Evolutionary conservation across 805 yeast genomes (phyloP).

Genomic region (Candida easanensis): DNA sequence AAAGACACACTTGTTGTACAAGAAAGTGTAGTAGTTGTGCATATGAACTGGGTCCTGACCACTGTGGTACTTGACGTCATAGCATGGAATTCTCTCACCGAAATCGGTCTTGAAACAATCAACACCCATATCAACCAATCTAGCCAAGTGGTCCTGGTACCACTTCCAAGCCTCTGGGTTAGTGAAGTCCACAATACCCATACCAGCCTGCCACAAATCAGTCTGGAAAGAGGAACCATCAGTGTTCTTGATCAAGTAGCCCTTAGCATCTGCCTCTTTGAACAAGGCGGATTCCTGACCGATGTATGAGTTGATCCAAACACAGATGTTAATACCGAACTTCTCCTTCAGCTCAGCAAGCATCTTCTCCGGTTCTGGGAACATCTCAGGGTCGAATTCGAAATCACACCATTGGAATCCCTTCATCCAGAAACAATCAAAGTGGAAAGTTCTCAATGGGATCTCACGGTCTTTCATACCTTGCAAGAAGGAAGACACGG

Average conservation of each 20-base stretch:
- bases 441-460: slow-evolving; percentile 23
- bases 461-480: slow-evolving; percentile 25
- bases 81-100: slow-evolving; percentile 25
- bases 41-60: slow-evolving; percentile 17
- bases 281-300: slow-evolving; percentile 21
- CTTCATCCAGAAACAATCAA: slow-evolving; percentile 26
- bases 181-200: slow-evolving; percentile 24
- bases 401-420: slow-evolving; percentile 27
- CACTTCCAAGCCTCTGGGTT: slow-evolving; percentile 24
- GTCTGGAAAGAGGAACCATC: slow-evolving; percentile 23
- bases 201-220: slow-evolving; percentile 26
- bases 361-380: slow-evolving; percentile 22
- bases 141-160: slow-evolving; percentile 17
- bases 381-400: slow-evolving; percentile 23
- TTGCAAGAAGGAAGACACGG: slow-evolving; percentile 20
- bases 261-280: slow-evolving; percentile 19
- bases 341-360: slow-evolving; percentile 34
- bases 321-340: slow-evolving; percentile 35
- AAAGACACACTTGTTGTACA: slow-evolving; percentile 24
- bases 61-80: slow-evolving; percentile 16
- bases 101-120: slow-evolving; percentile 25
- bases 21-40: slow-evolving; percentile 23
- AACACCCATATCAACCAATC: slow-evolving; percentile 22
- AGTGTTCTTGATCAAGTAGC: slow-evolving; percentile 19
- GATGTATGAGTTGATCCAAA: slow-evolving; percentile 24